Percentiles rank a stretch among this genome's conserved stretches.
Conservation (phyloP, 345 rosid genomes). For the Lenwebbia sp. region DNA sequence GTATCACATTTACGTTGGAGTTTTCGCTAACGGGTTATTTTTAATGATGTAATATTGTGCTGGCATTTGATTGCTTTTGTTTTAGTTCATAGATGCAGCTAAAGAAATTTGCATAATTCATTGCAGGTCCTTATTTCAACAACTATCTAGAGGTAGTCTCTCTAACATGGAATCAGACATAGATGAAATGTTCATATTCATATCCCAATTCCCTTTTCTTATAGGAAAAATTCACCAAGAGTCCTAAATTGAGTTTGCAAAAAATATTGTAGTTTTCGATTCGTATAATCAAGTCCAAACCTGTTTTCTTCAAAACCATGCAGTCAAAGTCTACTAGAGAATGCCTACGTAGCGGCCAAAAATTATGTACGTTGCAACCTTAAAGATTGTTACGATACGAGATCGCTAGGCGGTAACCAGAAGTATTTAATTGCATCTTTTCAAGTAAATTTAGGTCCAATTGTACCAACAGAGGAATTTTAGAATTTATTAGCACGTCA, state of each 20-base stretch:
- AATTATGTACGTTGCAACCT: not conserved
- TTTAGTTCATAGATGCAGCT: not conserved
- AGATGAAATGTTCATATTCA: not conserved
- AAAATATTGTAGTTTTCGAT: not conserved
- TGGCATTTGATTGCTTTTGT: not conserved
- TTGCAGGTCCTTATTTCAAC: not conserved
- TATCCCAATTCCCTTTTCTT: not conserved
- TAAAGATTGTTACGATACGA: not conserved
- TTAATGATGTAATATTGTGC: not conserved
- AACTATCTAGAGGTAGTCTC: not conserved
- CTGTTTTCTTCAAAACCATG: not conserved
- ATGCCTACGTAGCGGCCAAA: not conserved
- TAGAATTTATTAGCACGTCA: not conserved
- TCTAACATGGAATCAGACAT: not conserved
- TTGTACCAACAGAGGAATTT: not conserved
- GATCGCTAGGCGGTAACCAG: not conserved
- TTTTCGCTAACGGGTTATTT: not conserved
- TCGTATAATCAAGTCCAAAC: not conserved
- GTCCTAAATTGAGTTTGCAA: not conserved
- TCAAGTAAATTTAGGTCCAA: not conserved
- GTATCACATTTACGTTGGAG: not conserved
- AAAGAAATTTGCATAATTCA: not conserved
- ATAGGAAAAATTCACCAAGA: not conserved
- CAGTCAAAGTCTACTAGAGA: not conserved
- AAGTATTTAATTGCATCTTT: not conserved